Percentiles rank a stretch among this genome's conserved stretches.
Evolutionary conservation across 2,329 filamentous ascomycete species (phyloP).

Genomic region (Beauveria medogensis): DNA sequence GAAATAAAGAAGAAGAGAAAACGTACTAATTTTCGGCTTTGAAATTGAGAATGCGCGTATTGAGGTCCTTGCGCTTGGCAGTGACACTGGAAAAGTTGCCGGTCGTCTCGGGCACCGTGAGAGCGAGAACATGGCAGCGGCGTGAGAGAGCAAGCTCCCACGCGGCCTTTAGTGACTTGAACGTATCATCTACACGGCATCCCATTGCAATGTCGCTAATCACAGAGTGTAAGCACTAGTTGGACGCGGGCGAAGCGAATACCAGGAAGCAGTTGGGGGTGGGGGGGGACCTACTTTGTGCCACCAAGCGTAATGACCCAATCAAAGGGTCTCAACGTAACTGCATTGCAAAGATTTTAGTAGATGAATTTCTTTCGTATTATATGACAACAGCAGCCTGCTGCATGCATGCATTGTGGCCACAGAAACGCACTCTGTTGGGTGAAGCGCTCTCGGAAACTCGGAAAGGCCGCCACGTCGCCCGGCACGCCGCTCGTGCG

Average conservation of each 20-base stretch:
- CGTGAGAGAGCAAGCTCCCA: constrained; percentile 43
- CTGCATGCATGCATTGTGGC: no score
- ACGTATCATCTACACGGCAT: constrained; percentile 33
- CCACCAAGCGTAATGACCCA: constrained; percentile 58
- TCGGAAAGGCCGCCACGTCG: constrained; percentile 35
- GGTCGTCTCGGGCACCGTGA: constrained; percentile 52
- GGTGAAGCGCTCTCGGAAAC: constrained; percentile 25
- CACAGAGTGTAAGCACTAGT: neutral
- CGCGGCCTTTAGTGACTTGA: constrained; percentile 36
- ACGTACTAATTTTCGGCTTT: constrained; percentile 44
- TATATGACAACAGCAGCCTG: no score
- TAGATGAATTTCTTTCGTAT: neutral
- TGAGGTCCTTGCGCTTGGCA: constrained; percentile 37
- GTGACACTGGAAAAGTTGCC: constrained; percentile 21
- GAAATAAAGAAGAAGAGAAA: neutral
- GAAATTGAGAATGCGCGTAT: constrained; percentile 43
- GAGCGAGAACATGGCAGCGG: constrained; percentile 49
- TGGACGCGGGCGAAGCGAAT: neutral
- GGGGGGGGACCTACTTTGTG: constrained; percentile 42
- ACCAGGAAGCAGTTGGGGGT: neutral
- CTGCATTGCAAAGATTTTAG: neutral
- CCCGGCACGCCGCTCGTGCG: constrained; percentile 43
- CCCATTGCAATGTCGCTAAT: constrained; percentile 42
- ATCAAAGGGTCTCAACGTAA: constrained; percentile 31
- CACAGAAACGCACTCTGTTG: constrained; percentile 27